Evolutionary conservation across 495 filamentous ascomycete genomes (phyloP), one percentile per base, ranked within the genome.

Genomic region (Jackrogersella multiformis): DNA sequence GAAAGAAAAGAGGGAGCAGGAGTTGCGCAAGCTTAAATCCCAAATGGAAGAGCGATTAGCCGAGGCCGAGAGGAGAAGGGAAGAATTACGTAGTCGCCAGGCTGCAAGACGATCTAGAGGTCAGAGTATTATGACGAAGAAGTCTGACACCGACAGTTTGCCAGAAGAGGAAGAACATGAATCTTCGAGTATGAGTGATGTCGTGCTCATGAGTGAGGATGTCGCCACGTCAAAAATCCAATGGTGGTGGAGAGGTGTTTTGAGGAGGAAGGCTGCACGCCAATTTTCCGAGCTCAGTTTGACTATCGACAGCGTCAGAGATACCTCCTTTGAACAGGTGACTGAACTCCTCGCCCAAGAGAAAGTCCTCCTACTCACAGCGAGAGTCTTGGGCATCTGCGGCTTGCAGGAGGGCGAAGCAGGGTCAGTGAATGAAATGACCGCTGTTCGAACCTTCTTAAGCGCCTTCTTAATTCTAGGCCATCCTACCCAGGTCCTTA

Each of bases 391-490:
- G 58, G 86, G 86, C 21, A 85, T 94, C 10, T 94, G 92, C 68
- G 89, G 88, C 0, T 76, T 98, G 52, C 85, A 90, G 56, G 89
- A 93, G 67, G 86, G 87, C 58, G 86, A 87, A 41, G 81, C 85
- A 21, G 89, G 87, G 1, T 87, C 88, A 0, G 81, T 92, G 45
- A 86, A 89, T 46, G 89, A 90, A 65, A 90, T 91, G 78, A 89
- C 92, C 39, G 89, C 90, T 7, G 89, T 94, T 21, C 86, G 94
- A 70, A 97, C 90, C 3, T 98, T 99, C 72, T 80, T 99, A 41
- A 96, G 92, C 74, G 92, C 92, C 38, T 98, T 92, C 78, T 81
- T 99, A 16, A 96, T 99, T 55, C 85, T 96, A 10, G 94, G 93
- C 0, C 95, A 99, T 78, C 93, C 96, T 0, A 82, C 87, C n/a